Evolutionary conservation across 139 green algal species (phyloP), one percentile per base, ranked within the genome.

Genomic region (Pycnococcus provasolii): DNA sequence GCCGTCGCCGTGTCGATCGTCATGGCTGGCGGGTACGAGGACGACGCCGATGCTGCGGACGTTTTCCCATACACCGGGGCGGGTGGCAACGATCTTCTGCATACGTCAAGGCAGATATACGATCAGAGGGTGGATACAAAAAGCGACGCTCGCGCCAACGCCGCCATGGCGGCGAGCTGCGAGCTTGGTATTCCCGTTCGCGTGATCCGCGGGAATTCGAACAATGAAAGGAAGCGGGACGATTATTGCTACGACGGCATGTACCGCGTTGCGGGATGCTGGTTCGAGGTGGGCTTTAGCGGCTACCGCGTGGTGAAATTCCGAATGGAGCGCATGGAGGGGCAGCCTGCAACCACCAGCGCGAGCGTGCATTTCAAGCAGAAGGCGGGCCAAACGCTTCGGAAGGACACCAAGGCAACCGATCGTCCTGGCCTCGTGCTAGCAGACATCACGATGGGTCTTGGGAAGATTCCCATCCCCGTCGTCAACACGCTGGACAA

Each of bases 121-220:
- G 72, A 80, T 45, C 81, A 87, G 70, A n/a, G 65, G 45, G 63
- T 83, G 45, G 52, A 65, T 55, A 43, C 62, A 0, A 55, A 55
- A 13, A 72, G 75, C 50, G 26, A 26, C 26, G 26, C 26, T 26
- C 26, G 26, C 26, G 26, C 26, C 26, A 87, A 87, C 60, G 11
- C 59, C 43, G 81, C 81, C 4, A 46, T 87, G 63, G 63, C 79
- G 45, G 77, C 61, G 15, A 87, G 83, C 73, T 80, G 80, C 1
- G 73, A 83, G 46, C 58, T 87, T 61, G 81, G 81, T 6, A 55
- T 87, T 11, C 81, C 81, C 1, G 79, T 88, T 43, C 64, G 81
- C 0, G 53, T 88, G 52, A 76, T 77, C 3, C 66, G 81, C 43
- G 75, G 75, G 48, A 80, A 88, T 40, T 13, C 58, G 11, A 13